Conservation (phyloP, 2,329 filamentous ascomycete genomes). For the Fonsecaea nubica region DNA sequence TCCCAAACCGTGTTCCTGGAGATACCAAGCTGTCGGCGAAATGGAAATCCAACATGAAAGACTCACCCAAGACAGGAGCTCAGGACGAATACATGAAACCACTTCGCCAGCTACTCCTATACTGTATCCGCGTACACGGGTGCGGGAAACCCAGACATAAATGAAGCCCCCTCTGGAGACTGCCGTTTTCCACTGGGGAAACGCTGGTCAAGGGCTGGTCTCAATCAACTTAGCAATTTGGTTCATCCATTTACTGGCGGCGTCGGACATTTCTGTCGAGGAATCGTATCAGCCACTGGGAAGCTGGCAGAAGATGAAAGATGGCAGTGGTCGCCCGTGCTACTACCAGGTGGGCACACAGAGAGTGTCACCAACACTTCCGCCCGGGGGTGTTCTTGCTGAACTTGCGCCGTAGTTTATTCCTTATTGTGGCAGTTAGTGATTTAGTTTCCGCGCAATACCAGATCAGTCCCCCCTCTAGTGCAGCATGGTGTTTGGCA, state of each 20-base stretch:
- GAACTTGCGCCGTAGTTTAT: neutral
- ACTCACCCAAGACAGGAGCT: too few relatives aligned
- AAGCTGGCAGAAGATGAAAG: slow-evolving; percentile 13
- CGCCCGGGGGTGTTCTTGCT: neutral
- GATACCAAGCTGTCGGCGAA: slow-evolving; percentile 5
- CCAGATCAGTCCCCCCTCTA: too few relatives aligned
- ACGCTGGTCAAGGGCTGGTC: neutral
- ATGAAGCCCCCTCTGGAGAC: slow-evolving; percentile 20
- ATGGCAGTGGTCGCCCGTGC: neutral
- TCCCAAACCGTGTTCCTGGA: neutral
- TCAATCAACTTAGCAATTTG: slow-evolving; percentile 13
- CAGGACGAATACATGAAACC: too few relatives aligned
- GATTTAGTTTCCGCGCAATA: too few relatives aligned
- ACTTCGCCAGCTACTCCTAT: too few relatives aligned
- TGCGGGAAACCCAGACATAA: too few relatives aligned
- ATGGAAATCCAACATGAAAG: slow-evolving; percentile 2
- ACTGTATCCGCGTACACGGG: too few relatives aligned
- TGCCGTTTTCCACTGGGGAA: neutral
- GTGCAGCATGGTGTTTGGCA: too few relatives aligned
- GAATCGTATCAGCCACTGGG: slow-evolving; percentile 12
- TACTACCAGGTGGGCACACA: slow-evolving; percentile 1
- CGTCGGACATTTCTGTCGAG: slow-evolving; percentile 21
- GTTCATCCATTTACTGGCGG: slow-evolving; percentile 17
- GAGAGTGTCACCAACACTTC: neutral
- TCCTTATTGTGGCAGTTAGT: too few relatives aligned